These are phyloP conservation scores for Hyaloscypha hepaticicola DNA, from an alignment of 495 filamentous ascomycete species.

Conservation along the genomic window DNA sequence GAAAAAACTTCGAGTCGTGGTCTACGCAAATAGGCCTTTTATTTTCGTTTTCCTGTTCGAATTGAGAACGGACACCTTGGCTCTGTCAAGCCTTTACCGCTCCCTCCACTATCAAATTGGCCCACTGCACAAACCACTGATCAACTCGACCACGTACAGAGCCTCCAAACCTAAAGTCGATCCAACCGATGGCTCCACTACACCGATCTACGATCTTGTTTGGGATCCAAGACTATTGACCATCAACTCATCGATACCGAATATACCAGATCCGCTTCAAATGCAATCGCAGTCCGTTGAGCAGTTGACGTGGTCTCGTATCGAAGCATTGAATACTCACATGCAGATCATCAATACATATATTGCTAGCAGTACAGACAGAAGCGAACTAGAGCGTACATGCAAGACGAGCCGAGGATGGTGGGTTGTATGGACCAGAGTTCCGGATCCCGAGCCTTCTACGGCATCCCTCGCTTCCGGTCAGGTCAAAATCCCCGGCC, in stretches of 20 bases:
- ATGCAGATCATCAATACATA: conserved; percentile 79
- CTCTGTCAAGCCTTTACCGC: conserved; percentile 70
- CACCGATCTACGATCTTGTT: conserved; percentile 75
- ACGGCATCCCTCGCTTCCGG: conserved; percentile 9
- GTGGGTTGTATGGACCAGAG: conserved; percentile 94
- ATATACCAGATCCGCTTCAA: conserved; percentile 69
- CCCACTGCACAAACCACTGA: conserved; percentile 71
- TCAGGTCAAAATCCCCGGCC: conserved; percentile 10
- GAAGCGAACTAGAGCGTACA: conserved; percentile 74
- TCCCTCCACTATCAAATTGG: conserved; percentile 78
- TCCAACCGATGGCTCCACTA: conserved; percentile 22
- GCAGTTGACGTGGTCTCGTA: conserved; percentile 61
- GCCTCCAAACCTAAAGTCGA: conserved; percentile 44
- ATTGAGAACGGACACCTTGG: conserved; percentile 62
- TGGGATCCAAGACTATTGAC: conserved; percentile 78
- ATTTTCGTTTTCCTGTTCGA: conserved; percentile 90
- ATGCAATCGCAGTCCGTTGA: neutral
- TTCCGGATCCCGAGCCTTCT: conserved; percentile 47
- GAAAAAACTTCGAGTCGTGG: conserved; percentile 65
- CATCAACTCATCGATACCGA: conserved; percentile 82
- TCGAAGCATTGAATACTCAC: conserved; percentile 90
- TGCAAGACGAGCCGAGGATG: conserved; percentile 89
- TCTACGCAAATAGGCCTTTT: conserved; percentile 77
- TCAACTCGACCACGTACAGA: conserved; percentile 60
- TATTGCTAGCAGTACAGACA: conserved; percentile 55